Evolutionary conservation across 1,284 basidiomycete genomes (phyloP).

Genomic region (Malassezia caprae): DNA sequence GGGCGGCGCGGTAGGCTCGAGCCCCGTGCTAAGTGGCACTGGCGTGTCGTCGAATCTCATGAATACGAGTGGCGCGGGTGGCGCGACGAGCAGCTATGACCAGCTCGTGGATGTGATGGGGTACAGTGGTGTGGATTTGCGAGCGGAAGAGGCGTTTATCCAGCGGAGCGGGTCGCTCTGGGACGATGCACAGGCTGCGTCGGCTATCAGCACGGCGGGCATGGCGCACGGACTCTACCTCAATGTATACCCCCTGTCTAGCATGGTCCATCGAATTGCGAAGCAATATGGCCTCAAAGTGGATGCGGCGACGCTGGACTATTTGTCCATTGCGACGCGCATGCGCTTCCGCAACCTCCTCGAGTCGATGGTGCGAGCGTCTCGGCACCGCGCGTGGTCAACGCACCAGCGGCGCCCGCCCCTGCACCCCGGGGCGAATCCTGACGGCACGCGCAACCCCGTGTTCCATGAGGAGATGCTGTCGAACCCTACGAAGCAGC

Average conservation of each 20-base stretch:
- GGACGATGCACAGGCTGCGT: slow-evolving; percentile 20
- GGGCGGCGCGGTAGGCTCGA: neutral
- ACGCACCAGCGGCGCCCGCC: slow-evolving; percentile 38
- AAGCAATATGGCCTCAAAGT: slow-evolving; percentile 32
- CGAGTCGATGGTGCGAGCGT: slow-evolving; percentile 39
- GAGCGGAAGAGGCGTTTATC: slow-evolving; percentile 40
- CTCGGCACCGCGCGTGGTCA: slow-evolving; percentile 42
- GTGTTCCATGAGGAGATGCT: slow-evolving; percentile 40
- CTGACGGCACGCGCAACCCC: slow-evolving; percentile 21
- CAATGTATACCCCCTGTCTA: slow-evolving; percentile 34
- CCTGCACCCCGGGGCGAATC: slow-evolving; percentile 10
- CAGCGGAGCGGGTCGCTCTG: slow-evolving; percentile 24
- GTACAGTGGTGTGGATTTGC: slow-evolving; percentile 36
- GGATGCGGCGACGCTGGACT: slow-evolving; percentile 41
- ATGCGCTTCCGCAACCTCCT: slow-evolving; percentile 40
- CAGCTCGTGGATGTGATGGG: slow-evolving; percentile 41
- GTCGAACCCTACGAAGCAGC: slow-evolving; percentile 34
- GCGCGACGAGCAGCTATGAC: slow-evolving; percentile 15
- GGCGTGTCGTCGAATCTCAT: neutral
- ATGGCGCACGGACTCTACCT: slow-evolving; percentile 35
- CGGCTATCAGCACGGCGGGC: slow-evolving; percentile 16
- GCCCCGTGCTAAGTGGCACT: neutral
- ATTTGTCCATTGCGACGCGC: slow-evolving; percentile 38
- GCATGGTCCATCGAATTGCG: slow-evolving; percentile 34
- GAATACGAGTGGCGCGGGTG: neutral